These are phyloP conservation scores for Mycena indigotica DNA, from an alignment of 768 basidiomycete genomes.

Conservation along the genomic window DNA sequence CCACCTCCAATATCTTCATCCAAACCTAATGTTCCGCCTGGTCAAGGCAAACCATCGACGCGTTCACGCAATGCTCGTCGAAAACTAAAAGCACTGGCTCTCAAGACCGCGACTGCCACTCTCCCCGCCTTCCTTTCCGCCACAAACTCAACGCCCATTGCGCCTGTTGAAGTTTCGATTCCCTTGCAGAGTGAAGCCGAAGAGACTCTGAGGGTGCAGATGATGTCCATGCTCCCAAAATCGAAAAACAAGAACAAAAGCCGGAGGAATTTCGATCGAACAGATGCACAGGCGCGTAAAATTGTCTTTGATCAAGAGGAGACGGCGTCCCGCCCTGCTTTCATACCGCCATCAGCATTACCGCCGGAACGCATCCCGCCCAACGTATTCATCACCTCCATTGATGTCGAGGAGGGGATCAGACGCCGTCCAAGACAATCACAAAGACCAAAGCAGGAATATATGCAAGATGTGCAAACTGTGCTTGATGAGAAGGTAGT, in stretches of 20 bases:
- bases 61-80: constrained; percentile 18
- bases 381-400: constrained; percentile 20
- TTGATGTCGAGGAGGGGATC: constrained; percentile 22
- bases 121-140: constrained; percentile 18
- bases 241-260: constrained; percentile 25
- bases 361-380: constrained; percentile 8
- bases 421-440: constrained; percentile 7
- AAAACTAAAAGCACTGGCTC: constrained; percentile 5
- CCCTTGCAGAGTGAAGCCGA: constrained; percentile 18
- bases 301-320: constrained; percentile 13
- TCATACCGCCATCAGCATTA: constrained; percentile 18
- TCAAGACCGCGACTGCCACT: background rate
- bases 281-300: constrained; percentile 14
- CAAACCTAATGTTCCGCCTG: constrained; percentile 11
- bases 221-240: constrained; percentile 23
- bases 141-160: constrained; percentile 12
- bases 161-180: constrained; percentile 7
- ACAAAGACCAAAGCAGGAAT: constrained; percentile 7
- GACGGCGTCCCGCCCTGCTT: constrained; percentile 4
- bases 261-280: constrained; percentile 4
- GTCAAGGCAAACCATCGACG: constrained; percentile 17
- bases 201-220: constrained; percentile 19
- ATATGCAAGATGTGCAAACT: background rate
- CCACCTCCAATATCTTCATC: background rate
- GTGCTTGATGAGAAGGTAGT: constrained; percentile 13